Conservation (phyloP, 2,329 filamentous ascomycete species). For the Chaetomiaceae sp. region DNA sequence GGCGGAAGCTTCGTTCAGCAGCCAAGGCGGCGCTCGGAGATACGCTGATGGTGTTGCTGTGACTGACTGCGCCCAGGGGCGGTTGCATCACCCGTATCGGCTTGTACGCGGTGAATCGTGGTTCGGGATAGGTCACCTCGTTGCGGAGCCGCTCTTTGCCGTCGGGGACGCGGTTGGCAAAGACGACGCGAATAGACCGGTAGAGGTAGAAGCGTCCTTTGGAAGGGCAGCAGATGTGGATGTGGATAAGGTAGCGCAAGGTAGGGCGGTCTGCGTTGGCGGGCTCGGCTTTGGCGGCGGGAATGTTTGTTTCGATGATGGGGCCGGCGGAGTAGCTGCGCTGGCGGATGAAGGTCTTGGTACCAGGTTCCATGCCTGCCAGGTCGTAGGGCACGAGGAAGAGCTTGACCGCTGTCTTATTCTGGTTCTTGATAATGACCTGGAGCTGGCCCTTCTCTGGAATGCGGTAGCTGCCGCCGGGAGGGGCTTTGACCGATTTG, state of each 20-base stretch:
- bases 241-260: conserved; percentile 81
- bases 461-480: conserved; percentile 87
- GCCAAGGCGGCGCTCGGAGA: conserved; percentile 42
- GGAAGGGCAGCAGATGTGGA: conserved; percentile 85
- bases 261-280: conserved; percentile 54
- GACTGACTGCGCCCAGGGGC: conserved; percentile 11
- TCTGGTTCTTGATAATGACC: conserved; percentile 96
- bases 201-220: conserved; percentile 84
- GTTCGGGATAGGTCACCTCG: conserved; percentile 84
- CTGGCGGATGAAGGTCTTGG: conserved; percentile 93
- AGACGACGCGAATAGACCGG: conserved; percentile 87
- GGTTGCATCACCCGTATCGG: conserved; percentile 50
- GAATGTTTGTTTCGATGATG: conserved; percentile 60
- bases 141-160: conserved; percentile 89
- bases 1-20: conserved; percentile 54
- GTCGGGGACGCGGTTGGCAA: conserved; percentile 92
- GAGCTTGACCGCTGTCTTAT: conserved; percentile 95
- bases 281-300: conserved; percentile 26
- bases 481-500: conserved; percentile 52
- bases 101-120: conserved; percentile 80
- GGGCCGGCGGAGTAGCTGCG: conserved; percentile 85
- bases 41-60: neutral
- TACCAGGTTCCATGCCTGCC: conserved; percentile 83
- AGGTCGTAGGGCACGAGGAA: conserved; percentile 93
- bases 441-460: conserved; percentile 91